These are phyloP conservation scores for Colletotrichum horii DNA, from an alignment of 2,329 filamentous ascomycete genomes.

Conservation along the genomic window DNA sequence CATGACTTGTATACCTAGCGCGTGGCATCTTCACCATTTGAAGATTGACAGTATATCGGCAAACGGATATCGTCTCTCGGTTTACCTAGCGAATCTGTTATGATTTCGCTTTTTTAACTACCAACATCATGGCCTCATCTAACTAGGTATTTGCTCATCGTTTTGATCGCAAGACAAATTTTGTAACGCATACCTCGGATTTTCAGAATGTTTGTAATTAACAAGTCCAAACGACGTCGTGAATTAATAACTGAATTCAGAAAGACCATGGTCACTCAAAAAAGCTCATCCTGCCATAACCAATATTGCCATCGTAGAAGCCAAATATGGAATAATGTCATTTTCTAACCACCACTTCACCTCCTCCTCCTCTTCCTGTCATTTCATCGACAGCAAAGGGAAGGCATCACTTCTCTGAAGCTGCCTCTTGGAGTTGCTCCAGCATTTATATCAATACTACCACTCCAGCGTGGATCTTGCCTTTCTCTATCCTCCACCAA, in stretches of 20 bases:
- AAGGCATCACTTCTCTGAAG: background rate
- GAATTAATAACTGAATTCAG: background rate
- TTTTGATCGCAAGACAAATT: background rate
- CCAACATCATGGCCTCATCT: background rate
- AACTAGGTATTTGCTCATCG: fast-evolving
- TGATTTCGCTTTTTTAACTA: background rate
- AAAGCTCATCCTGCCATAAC: background rate
- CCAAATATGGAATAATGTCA: background rate
- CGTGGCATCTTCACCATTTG: background rate
- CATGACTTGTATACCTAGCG: background rate
- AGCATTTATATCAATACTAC: background rate
- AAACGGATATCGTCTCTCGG: background rate
- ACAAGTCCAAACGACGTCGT: background rate
- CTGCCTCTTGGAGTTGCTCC: background rate
- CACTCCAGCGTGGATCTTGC: background rate
- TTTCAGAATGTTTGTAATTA: background rate
- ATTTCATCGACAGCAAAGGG: background rate
- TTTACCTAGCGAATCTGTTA: background rate
- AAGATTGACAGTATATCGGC: background rate
- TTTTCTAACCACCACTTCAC: background rate
- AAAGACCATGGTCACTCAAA: background rate
- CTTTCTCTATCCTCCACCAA: background rate
- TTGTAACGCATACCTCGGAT: background rate
- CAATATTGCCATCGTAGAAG: background rate
- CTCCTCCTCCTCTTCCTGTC: background rate